Evolutionary conservation across 140 eudicot species (phyloP).

Genomic region (Cichorium intybus): DNA sequence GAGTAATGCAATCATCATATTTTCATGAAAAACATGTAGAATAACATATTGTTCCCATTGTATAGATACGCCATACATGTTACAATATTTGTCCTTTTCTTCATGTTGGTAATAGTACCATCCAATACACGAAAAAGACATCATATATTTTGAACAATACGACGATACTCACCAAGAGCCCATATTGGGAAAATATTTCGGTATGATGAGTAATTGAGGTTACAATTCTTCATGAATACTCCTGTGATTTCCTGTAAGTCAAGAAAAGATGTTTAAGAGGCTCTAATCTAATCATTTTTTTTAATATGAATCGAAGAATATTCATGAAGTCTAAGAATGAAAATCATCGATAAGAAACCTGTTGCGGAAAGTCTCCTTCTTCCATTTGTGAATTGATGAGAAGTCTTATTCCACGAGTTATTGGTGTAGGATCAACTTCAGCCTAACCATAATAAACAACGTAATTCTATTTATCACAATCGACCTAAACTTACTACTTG

Average conservation of each 20-base stretch:
- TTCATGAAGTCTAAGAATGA: background rate
- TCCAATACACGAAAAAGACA: no score
- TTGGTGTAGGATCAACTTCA: conserved; percentile 30
- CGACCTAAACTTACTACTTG: background rate
- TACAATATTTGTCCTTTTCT: background rate
- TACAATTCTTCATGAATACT: conserved; percentile 30
- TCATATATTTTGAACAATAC: background rate
- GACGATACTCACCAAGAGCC: conserved; percentile 39
- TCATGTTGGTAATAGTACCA: no score
- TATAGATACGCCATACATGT: no score
- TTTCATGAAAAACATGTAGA: background rate
- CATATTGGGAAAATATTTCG: conserved; percentile 37
- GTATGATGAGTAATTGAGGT: conserved; percentile 34
- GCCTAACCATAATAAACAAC: conserved; percentile 23
- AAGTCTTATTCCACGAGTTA: conserved; percentile 36
- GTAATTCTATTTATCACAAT: background rate
- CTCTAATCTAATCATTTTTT: background rate
- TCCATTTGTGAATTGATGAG: conserved; percentile 50
- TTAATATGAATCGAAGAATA: background rate
- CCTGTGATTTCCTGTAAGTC: conserved; percentile 35
- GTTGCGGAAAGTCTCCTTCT: conserved; percentile 57
- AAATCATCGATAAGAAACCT: conserved; percentile 29
- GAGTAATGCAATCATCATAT: background rate
- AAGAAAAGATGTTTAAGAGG: background rate
- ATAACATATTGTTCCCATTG: background rate